Evolutionary conservation across 441 rosid genomes (phyloP).

Genomic region (Populus trichocarpa): DNA sequence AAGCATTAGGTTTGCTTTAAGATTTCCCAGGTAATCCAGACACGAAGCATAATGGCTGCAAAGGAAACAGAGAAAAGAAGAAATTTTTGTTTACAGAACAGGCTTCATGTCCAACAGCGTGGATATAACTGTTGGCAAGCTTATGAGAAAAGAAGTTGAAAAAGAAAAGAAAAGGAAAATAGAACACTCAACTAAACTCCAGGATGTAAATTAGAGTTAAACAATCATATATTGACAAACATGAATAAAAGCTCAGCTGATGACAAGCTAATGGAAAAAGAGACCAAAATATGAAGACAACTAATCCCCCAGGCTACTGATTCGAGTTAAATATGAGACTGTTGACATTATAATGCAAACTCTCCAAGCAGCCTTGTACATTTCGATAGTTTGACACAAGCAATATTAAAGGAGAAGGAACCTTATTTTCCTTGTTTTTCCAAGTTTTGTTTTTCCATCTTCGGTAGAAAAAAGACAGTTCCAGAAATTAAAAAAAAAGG

Average conservation of each 20-base stretch:
- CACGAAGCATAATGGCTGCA: conserved; percentile 93
- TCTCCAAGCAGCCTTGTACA: neutral
- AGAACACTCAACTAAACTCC: neutral
- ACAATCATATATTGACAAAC: neutral
- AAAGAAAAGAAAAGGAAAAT: neutral
- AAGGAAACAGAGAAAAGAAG: conserved; percentile 5
- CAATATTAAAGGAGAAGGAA: neutral
- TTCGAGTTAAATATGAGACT: neutral
- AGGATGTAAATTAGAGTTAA: neutral
- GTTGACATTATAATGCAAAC: neutral
- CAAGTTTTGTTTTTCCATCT: neutral
- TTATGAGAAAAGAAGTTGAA: neutral
- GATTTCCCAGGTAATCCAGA: conserved; percentile 83
- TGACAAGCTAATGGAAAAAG: neutral
- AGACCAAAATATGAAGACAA: neutral
- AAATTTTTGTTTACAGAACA: neutral
- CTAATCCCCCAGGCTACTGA: neutral
- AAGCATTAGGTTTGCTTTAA: conserved; percentile 73
- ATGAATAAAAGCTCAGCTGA: neutral
- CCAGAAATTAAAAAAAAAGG: neutral
- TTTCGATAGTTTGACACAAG: neutral
- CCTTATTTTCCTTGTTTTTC: neutral
- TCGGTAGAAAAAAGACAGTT: neutral
- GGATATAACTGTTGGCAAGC: neutral
- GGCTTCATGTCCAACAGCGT: neutral